Base-by-base conservation (phyloP, 2,329 filamentous ascomycete genomes). In the Periconia macrospinosa region DNA sequence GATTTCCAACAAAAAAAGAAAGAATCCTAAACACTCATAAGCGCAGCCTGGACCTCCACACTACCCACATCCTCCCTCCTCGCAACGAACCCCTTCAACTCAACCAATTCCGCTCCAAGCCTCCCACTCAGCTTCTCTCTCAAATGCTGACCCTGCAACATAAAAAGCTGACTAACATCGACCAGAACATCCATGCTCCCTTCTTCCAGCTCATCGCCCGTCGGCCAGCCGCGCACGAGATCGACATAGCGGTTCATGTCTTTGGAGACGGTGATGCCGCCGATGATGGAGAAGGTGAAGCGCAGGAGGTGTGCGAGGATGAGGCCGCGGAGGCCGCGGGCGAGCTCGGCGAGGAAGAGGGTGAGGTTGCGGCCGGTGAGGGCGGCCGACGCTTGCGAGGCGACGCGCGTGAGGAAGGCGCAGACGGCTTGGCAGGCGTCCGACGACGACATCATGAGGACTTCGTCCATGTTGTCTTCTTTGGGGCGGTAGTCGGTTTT, bases 101-200 rank as follows among this genome's bases (percentile, higher is more conserved):
- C 79, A n/a, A 67, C 67, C 56, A 71, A 75, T 63, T 81, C 78
- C n/a, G 71, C 67, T 6, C 71, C 73, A 40, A 77, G 78, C 57
- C 76, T 75, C 50, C 83, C 78, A 56, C 77, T 75, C 51, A 83
- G 64, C 44, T 80, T 70, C 66, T 83, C 81, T 59, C 78, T 74
- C 59, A 83, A 59, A 23, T 80, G 80, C 56, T 82, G 79, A 0
- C 79, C 78, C 2, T 91, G 91, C 66, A 99, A 91, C 59, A 99
- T 96, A 72, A 99, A 99, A 49, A 99, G 77, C 68, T 92, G 97
- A 11, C 92, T 93, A 54, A 99, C 91, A 79, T 99, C 94, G 23
- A 91, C 88, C 55, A 99, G 77, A 44, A 96, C 84, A 77, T 99
- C 93, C 60, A 97, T 84, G 50, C 85, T 70, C 0, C 69, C 72